phyloP scores from a whole-genome alignment of 345 rosid species.

The Rhodamnia rubescens region DNA sequence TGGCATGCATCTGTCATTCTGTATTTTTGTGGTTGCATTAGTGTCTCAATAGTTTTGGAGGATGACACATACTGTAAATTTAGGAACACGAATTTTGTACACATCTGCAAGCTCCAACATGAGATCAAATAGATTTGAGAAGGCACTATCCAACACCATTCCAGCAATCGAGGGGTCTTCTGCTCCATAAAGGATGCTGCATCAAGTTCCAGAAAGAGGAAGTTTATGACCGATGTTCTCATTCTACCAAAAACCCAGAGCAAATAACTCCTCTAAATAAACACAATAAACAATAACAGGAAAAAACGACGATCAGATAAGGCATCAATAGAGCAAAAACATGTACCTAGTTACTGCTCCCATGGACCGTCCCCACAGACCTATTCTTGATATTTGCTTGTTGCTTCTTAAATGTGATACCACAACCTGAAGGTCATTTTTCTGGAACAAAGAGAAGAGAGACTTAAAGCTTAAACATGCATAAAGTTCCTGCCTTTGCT shows the following conservation, averaged over 20 bases:
- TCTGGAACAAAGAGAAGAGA: constrained; percentile 29
- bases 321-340: background rate
- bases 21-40: background rate
- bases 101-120: constrained; percentile 98
- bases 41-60: background rate
- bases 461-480: background rate
- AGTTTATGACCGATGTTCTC: background rate
- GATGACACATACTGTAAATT: constrained; percentile 58
- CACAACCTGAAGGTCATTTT: constrained; percentile 85
- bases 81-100: constrained; percentile 86
- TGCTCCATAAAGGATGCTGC: constrained; percentile 94
- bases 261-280: background rate
- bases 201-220: constrained; percentile 4
- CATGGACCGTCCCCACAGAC: constrained; percentile 99
- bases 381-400: constrained; percentile 63
- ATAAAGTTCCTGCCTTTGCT: background rate
- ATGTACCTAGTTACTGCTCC: constrained; percentile 96
- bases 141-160: constrained; percentile 97
- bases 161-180: constrained; percentile 97
- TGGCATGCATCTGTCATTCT: background rate
- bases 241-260: background rate
- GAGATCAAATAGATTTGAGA: constrained; percentile 86
- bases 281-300: background rate
- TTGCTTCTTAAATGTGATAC: constrained; percentile 71
- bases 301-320: background rate